Evolutionary conservation across 352 stramenopile genomes (phyloP), one percentile per base, ranked within the genome.

Genomic region (Elongisporangium prolatum): DNA sequence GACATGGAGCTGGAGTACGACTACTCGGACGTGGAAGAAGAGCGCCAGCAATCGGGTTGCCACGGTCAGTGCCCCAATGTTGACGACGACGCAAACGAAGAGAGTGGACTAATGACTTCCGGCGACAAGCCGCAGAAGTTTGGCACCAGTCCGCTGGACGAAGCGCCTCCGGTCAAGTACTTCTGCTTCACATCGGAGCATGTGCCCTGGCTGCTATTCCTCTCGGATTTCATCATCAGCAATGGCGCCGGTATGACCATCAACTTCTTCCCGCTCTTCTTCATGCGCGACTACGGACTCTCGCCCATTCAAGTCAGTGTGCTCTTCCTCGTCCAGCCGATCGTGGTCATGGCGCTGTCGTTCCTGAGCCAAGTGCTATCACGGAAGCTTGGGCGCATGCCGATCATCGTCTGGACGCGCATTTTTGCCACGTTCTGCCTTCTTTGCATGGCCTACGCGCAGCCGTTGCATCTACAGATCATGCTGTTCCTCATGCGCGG

Each of bases 181-280:
- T 20, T 64, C 4, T 69, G 63, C 56, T 61, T 69, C 44, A 54
- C 50, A 18, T 49, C 58, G 3, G 48, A 63, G 17, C 63, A 69
- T 38, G 58, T 69, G 16, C 63, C 63, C 1, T 62, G 57, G 17
- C 38, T 69, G 13, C 40, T 69, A n/a, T 69, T 69, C 21, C 20
- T 65, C 7, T 54, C 63, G 8, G 63, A 69, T 52, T 69, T 69
- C 44, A 60, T 69, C 52, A 69, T 69, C 56, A 60, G 63, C 63
- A 69, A 69, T 37, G 63, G 63, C 7, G 63, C 63, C 4, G 63
- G 63, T 50, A 69, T 69, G 63, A 69, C 56, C 10, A 57, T 69
- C 51, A 65, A 59, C 37, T 69, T 69, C 37, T 69, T 69, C 48
- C 63, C 63, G 8, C 34, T 69, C 7, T 69, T 69, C 52, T 69